Evolutionary conservation across 345 rosid species (phyloP).

Genomic region (Dipteronia dyeriana): DNA sequence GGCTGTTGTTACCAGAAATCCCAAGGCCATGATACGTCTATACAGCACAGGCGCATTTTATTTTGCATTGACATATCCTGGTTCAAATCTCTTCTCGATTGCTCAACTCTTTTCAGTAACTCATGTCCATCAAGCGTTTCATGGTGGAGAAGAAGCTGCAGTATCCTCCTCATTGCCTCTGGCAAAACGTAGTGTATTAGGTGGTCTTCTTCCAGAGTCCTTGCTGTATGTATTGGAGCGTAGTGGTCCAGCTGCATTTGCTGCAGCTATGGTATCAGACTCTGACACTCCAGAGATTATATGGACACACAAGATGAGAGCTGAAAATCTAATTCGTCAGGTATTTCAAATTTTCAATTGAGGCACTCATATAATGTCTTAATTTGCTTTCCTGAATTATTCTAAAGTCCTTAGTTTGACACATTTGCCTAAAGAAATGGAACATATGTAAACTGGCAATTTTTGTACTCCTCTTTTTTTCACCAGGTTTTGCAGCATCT

Average conservation of each 20-base stretch:
- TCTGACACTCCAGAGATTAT: constrained; percentile 98
- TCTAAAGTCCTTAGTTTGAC: constrained; percentile 5
- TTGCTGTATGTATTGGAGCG: constrained; percentile 96
- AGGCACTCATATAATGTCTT: neutral
- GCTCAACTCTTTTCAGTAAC: constrained; percentile 91
- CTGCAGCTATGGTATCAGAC: constrained; percentile 99
- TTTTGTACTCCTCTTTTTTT: constrained; percentile 13
- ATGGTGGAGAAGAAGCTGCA: constrained; percentile 99
- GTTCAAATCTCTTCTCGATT: constrained; percentile 87
- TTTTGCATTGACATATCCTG: constrained; percentile 96
- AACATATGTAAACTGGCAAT: constrained; percentile 14
- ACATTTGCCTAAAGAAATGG: neutral
- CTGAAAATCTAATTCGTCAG: constrained; percentile 96
- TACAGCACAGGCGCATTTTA: constrained; percentile 97
- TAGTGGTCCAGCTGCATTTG: constrained; percentile 94
- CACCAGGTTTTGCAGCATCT: constrained; percentile 98
- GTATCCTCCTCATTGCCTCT: constrained; percentile 93
- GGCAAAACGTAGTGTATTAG: constrained; percentile 96
- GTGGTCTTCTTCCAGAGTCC: constrained; percentile 99
- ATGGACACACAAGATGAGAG: constrained; percentile 99
- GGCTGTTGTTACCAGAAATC: constrained; percentile 96
- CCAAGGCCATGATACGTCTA: constrained; percentile 94
- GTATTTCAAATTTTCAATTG: constrained; percentile 36
- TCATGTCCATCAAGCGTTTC: constrained; percentile 99
- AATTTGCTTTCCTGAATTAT: constrained; percentile 12